Conservation (phyloP, 352 stramenopile genomes). For the Pythium coloratum region DNA sequence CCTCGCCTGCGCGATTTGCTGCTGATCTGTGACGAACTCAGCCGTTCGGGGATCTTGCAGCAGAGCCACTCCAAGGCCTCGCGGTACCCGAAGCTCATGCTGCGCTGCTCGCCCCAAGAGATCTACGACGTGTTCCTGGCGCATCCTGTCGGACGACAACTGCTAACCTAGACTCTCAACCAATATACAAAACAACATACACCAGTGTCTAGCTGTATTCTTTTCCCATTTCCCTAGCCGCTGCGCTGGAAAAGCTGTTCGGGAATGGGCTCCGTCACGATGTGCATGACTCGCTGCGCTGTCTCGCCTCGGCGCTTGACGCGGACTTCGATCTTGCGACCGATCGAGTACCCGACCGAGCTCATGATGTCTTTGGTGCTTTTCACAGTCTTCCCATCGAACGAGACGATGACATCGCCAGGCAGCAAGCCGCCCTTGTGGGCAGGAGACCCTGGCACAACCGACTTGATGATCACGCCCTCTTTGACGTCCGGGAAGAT, state of each 20-base stretch:
- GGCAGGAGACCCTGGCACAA: conserved; percentile 72
- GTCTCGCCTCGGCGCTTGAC: conserved; percentile 66
- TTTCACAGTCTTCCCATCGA: conserved; percentile 68
- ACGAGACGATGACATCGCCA: conserved; percentile 76
- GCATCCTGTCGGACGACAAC: conserved; percentile 55
- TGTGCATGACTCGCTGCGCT: conserved; percentile 39
- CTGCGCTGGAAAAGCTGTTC: conserved; percentile 22
- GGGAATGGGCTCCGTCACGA: conserved; percentile 68
- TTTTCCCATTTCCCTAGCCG: background rate
- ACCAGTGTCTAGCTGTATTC: background rate
- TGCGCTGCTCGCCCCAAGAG: conserved; percentile 66
- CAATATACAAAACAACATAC: background rate
- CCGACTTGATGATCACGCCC: conserved; percentile 84
- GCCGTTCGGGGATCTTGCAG: conserved; percentile 58
- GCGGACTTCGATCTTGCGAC: conserved; percentile 62
- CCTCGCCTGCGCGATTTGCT: conserved; percentile 52
- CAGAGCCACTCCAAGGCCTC: conserved; percentile 44
- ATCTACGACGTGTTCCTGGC: conserved; percentile 64
- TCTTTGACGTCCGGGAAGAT: conserved; percentile 76
- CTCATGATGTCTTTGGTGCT: conserved; percentile 78
- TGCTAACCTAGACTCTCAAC: conserved; percentile 37
- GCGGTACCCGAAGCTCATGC: conserved; percentile 52
- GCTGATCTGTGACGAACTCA: conserved; percentile 62
- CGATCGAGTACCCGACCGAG: conserved; percentile 70
- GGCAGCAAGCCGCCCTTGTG: conserved; percentile 73